Conservation (phyloP, 2,329 filamentous ascomycete species). For the Trichophyton simii region DNA sequence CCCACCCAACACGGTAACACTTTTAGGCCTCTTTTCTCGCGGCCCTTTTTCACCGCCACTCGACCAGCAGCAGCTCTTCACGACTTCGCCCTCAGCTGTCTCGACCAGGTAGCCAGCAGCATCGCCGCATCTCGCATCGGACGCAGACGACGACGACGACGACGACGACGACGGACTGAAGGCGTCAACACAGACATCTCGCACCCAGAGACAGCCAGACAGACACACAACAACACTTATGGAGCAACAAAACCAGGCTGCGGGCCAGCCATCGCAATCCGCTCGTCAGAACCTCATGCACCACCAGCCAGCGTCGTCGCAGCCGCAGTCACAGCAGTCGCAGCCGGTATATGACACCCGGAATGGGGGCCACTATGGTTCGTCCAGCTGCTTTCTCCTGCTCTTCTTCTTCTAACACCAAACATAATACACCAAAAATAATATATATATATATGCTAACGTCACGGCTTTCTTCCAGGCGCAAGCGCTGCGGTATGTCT, state of each 20-base stretch:
- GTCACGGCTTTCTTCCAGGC: conserved; percentile 33
- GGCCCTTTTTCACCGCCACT: conserved; percentile 1
- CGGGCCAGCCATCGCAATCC: conserved; percentile 9
- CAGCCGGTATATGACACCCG: conserved; percentile 59
- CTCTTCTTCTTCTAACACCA: neutral
- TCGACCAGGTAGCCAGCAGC: neutral
- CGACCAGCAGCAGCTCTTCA: neutral
- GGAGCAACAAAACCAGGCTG: conserved; percentile 5
- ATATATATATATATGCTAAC: neutral
- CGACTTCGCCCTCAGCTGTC: neutral
- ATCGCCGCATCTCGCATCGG: too few relatives aligned
- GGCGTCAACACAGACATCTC: neutral
- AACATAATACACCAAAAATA: neutral
- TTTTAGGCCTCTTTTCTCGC: neutral
- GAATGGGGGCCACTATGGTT: conserved; percentile 69
- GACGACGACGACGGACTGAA: neutral
- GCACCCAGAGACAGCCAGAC: neutral
- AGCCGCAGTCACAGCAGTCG: conserved; percentile 38
- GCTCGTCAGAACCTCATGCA: conserved; percentile 2
- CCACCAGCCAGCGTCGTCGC: conserved; percentile 28
- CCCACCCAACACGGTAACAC: neutral
- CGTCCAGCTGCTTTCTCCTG: conserved; percentile 19
- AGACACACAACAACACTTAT: neutral
- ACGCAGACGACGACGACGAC: neutral
- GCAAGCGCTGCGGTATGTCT: conserved; percentile 52